Evolutionary conservation across 331 rosid species (phyloP), one percentile per base, ranked within the genome.

Genomic region (Quercus phellos): DNA sequence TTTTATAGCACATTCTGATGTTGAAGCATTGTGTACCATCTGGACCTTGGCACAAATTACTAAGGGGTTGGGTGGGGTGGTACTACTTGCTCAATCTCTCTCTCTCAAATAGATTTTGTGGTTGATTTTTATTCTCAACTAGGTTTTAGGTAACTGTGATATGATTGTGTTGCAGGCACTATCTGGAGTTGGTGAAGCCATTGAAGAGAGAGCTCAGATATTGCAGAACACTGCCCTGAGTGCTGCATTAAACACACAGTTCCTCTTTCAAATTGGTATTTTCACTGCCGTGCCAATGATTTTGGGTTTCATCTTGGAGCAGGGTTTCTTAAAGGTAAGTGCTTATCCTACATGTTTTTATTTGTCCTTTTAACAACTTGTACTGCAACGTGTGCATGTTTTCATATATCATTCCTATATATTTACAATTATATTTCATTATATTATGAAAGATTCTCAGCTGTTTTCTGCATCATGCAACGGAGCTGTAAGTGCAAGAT

Each of bases 281-380:
- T 92, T 90, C 87, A 90, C 99, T 59, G 98, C 98, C 0, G 88
- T 94, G 76, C 99, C 98, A 26, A 94, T 94, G 98, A 16, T 94
- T 76, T 81, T 92, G 82, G 96, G 98, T 68, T 87, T 70, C 81
- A 86, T 94, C 84, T 86, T 92, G 79, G 99, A 94, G 83, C 96
- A 88, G 60, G 99, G 99, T 74, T 88, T 94, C 81, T 82, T 94
- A 63, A 90, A 85, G 94, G 99, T 92, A 80, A 90, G 77, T 78
- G 22, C 29, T 68, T 51, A 4, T 59, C 70, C 53, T 17, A 11
- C 55, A 46, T 70, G 19, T 46, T 11, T 63, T 19, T 22, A 18
- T 21, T 55, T 21, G 17, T 73, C 30, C 17, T 34, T 13, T 35
- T 56, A 63, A 29, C 30, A 17, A 63, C 18, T 5, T 29, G 32